Evolutionary conservation across 441 rosid species (phyloP).

Genomic region (Aquilaria agallochum): DNA sequence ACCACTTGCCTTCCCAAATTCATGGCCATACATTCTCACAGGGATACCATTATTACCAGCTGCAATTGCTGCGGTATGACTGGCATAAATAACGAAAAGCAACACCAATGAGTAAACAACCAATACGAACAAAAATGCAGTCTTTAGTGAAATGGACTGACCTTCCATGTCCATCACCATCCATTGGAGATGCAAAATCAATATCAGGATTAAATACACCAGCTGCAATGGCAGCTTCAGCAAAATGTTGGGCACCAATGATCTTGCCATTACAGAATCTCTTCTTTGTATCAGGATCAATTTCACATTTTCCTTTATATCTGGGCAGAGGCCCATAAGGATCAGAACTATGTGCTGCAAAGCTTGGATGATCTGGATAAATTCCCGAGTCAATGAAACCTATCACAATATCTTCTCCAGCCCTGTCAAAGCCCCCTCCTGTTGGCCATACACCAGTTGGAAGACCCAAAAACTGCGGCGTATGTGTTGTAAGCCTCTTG

Average conservation of each 20-base stretch:
- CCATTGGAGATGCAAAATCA: slow-evolving; percentile 96
- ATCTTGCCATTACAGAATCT: slow-evolving; percentile 92
- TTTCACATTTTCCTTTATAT: slow-evolving; percentile 94
- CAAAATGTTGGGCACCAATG: slow-evolving; percentile 98
- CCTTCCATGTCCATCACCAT: slow-evolving; percentile 99
- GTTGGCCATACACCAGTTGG: slow-evolving; percentile 99
- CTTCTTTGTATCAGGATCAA: slow-evolving; percentile 63
- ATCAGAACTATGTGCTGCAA: slow-evolving; percentile 50
- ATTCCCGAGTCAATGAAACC: slow-evolving; percentile 98
- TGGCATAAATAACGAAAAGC: slow-evolving; percentile 17
- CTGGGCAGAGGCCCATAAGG: slow-evolving; percentile 83
- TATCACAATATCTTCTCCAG: slow-evolving; percentile 93
- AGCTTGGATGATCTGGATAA: slow-evolving; percentile 90
- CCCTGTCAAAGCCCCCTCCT: slow-evolving; percentile 92
- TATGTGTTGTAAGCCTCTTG: slow-evolving; percentile 81
- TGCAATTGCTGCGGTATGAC: slow-evolving; percentile 98
- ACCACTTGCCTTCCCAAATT: slow-evolving; percentile 98
- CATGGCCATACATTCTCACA: slow-evolving; percentile 86
- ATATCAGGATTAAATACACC: slow-evolving; percentile 81
- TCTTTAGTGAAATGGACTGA: slow-evolving; percentile 18
- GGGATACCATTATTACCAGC: slow-evolving; percentile 99
- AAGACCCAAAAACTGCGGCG: slow-evolving; percentile 91
- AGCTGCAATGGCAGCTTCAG: slow-evolving; percentile 94
- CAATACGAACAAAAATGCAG: too few species aligned
- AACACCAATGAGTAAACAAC: neutral